Evolutionary conservation across 176 grass and related monocot genomes (phyloP).

Genomic region (Pontederia crassipes): DNA sequence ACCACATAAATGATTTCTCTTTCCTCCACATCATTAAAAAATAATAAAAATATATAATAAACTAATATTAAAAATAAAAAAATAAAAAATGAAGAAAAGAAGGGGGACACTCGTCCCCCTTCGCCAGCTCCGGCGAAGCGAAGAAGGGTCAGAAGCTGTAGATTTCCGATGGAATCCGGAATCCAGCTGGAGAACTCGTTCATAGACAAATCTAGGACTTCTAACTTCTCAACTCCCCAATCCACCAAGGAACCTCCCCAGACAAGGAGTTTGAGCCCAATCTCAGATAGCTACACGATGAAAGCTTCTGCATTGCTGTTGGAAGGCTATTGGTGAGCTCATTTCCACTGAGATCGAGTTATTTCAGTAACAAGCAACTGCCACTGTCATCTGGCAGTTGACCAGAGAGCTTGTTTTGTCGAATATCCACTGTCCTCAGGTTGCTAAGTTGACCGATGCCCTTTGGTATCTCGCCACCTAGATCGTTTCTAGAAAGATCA

Average conservation of each 20-base stretch:
- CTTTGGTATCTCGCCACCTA: slow-evolving; percentile 42
- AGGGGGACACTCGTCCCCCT: no score
- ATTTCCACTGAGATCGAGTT: slow-evolving; percentile 62
- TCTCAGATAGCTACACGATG: slow-evolving; percentile 35
- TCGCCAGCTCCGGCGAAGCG: no score
- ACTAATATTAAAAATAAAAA: no score
- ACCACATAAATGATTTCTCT: no score
- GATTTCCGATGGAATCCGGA: slow-evolving; percentile 21
- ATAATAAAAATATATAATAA: no score
- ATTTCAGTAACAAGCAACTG: slow-evolving; percentile 44
- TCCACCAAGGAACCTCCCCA: slow-evolving; percentile 55
- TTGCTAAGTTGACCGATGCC: slow-evolving; percentile 43
- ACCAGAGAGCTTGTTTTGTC: slow-evolving; percentile 56
- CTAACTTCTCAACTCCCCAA: slow-evolving; percentile 73
- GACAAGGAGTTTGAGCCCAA: slow-evolving; percentile 53
- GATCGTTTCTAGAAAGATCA: slow-evolving; percentile 67
- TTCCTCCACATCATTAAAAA: no score
- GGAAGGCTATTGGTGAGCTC: slow-evolving; percentile 50
- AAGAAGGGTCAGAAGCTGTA: background rate
- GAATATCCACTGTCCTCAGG: slow-evolving; percentile 46
- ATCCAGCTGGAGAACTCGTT: slow-evolving; percentile 61
- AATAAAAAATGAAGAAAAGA: no score
- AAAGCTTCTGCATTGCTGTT: slow-evolving; percentile 46
- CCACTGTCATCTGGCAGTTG: slow-evolving; percentile 64
- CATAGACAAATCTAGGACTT: slow-evolving; percentile 57